Percentiles rank a stretch among this genome's conserved stretches.
phyloP scores from a whole-genome alignment of 441 rosid species.

The Corymbia calophylla region DNA sequence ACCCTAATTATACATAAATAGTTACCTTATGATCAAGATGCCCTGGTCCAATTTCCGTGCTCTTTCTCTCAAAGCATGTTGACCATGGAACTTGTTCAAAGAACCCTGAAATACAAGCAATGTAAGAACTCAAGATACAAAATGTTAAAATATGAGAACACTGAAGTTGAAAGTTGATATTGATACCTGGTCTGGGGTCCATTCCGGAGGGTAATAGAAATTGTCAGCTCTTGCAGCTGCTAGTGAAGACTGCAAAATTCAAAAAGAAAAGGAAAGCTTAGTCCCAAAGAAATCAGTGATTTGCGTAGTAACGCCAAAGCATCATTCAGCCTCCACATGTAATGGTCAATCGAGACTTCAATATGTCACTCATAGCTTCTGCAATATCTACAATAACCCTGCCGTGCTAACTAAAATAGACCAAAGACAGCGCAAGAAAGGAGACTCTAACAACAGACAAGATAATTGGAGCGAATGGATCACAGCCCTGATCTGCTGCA shows the following conservation, averaged over 20 bases:
- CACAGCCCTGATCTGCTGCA: neutral
- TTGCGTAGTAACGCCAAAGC: neutral
- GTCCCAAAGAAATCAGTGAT: neutral
- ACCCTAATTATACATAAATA: neutral
- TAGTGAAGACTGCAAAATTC: constrained; percentile 67
- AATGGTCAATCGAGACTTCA: neutral
- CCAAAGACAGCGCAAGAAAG: neutral
- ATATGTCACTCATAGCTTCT: neutral
- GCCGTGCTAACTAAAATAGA: neutral
- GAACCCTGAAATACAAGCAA: constrained; percentile 72
- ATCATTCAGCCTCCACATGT: neutral
- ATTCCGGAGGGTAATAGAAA: constrained; percentile 94
- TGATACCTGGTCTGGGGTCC: constrained; percentile 74
- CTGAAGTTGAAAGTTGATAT: neutral
- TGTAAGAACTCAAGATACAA: constrained; percentile 8
- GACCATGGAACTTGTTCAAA: constrained; percentile 96
- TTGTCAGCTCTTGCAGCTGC: constrained; percentile 98
- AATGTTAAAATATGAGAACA: neutral
- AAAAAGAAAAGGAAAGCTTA: neutral
- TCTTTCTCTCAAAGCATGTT: constrained; percentile 90
- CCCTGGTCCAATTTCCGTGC: constrained; percentile 89
- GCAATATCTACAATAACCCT: neutral
- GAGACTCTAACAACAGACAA: neutral
- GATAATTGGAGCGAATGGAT: neutral
- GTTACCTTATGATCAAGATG: constrained; percentile 81